Base-by-base conservation (phyloP, 495 filamentous ascomycete genomes). In the Trichocladium antarcticum region DNA sequence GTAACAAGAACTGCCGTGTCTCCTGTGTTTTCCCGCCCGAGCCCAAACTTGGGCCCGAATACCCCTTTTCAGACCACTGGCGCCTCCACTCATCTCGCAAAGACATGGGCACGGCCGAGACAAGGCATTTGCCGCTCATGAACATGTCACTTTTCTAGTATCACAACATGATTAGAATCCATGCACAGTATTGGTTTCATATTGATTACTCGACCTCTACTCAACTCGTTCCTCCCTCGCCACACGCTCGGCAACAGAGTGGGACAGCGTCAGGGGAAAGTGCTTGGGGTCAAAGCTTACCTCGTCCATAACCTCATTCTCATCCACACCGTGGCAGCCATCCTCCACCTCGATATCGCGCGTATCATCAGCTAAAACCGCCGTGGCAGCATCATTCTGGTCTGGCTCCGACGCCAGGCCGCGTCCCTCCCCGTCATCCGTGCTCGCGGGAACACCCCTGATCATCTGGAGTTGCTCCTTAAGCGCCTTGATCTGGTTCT, bases 241-340 rank as follows among this genome's bases (percentile, higher is more conserved):
- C 27, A 5, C 16, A 28, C 15, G 19, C 20, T 20, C 29, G 6
- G 47, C 21, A 27, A 49, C 21, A 20, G 19, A 9, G 21, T 5
- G 22, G 29, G 37, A 5, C 43, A 49, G 39, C 19, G 14, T 6
- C 32, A 49, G 5, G 27, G 40, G 12, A 12, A 35, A 12, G 14
- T 39, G 45, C 36, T 45, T 39, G 34, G 51, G 45, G 31, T 53
- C 45, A 41, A 20, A 19, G 29, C 45, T 44, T 40, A 49, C 45
- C 51, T 54, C 51, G 32, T 38, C 34, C 21, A 49, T 49, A 5
- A 27, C 31, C 17, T 51, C 49, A 9, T 45, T 11, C 24, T 27
- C 24, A 27, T 27, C 24, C 3, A 27, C 24, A 27, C 4, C 8
- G n/a, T n/a, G n/a, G n/a, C n/a, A n/a, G 6, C 31, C 45, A 6